Percentiles rank a stretch among this genome's conserved stretches.
Conservation (phyloP, 345 rosid species). For the Ceriops decandra region DNA sequence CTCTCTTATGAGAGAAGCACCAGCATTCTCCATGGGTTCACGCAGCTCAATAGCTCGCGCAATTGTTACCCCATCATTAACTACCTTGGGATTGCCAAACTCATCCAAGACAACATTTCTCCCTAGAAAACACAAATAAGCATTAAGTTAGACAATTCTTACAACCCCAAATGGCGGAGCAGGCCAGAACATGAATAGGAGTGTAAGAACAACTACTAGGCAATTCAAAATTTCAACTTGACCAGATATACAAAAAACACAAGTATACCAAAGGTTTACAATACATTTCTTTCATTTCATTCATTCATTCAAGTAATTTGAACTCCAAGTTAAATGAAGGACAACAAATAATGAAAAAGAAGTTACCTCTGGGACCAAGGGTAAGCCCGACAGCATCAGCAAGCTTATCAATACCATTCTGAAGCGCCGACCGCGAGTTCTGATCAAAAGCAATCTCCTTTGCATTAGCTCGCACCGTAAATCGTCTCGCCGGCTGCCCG, state of each 20-base stretch:
- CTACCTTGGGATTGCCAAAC: conserved; percentile 94
- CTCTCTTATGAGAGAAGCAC: conserved; percentile 98
- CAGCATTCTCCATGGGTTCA: conserved; percentile 98
- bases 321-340: too few species aligned
- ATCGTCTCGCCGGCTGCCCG: conserved; percentile 44
- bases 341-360: background rate
- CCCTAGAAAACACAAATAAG: conserved; percentile 40
- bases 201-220: too few species aligned
- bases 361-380: conserved; percentile 92
- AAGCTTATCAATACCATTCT: conserved; percentile 92
- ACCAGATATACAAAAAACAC: too few species aligned
- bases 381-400: conserved; percentile 92
- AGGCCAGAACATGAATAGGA: too few species aligned
- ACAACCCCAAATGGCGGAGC: background rate
- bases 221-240: too few species aligned
- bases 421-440: conserved; percentile 73
- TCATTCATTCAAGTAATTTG: too few species aligned
- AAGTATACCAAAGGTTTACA: too few species aligned
- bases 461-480: conserved; percentile 69
- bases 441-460: conserved; percentile 94
- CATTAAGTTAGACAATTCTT: background rate
- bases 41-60: conserved; percentile 93
- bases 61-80: conserved; percentile 95
- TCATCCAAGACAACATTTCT: conserved; percentile 97
- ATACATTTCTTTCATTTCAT: too few species aligned